Conservation (phyloP, 768 basidiomycete genomes). For the Pilatotrama ljubarskyi region DNA sequence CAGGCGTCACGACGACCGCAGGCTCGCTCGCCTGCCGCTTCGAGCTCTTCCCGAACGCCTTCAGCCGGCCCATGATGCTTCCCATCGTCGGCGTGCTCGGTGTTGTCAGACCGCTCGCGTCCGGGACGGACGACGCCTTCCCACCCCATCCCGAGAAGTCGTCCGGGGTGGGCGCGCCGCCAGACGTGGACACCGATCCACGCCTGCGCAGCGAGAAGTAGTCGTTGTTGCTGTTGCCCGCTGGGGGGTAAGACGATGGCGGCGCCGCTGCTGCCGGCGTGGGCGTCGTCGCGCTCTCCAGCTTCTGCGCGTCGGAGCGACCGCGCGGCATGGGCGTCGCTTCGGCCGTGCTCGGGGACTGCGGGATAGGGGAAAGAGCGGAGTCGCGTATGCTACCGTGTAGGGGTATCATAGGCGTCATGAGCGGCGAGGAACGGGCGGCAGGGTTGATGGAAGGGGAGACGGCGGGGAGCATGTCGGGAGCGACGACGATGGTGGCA, state of each 20-base stretch:
- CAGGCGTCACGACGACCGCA: constrained; percentile 18
- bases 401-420: constrained; percentile 58
- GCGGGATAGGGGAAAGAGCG: constrained; percentile 30
- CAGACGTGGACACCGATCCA: constrained; percentile 42
- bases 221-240: constrained; percentile 35
- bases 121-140: constrained; percentile 5
- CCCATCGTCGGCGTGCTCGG: constrained; percentile 49
- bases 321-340: constrained; percentile 24
- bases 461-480: constrained; percentile 66
- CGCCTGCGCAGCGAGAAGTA: constrained; percentile 54
- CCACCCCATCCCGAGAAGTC: constrained; percentile 46
- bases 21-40: constrained; percentile 37
- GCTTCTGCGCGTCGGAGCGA: neutral
- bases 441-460: constrained; percentile 49
- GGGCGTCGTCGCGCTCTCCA: neutral
- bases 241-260: constrained; percentile 7
- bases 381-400: constrained; percentile 22
- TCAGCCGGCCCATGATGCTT: constrained; percentile 79
- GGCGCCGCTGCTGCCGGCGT: neutral
- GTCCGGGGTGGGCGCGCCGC: constrained; percentile 42
- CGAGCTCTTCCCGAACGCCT: constrained; percentile 66
- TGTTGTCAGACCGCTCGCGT: constrained; percentile 39
- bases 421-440: constrained; percentile 52
- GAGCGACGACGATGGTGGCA: constrained; percentile 58
- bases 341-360: constrained; percentile 27